Evolutionary conservation across 148 eudicot species (phyloP).

Genomic region (Chenopodium formosanum): DNA sequence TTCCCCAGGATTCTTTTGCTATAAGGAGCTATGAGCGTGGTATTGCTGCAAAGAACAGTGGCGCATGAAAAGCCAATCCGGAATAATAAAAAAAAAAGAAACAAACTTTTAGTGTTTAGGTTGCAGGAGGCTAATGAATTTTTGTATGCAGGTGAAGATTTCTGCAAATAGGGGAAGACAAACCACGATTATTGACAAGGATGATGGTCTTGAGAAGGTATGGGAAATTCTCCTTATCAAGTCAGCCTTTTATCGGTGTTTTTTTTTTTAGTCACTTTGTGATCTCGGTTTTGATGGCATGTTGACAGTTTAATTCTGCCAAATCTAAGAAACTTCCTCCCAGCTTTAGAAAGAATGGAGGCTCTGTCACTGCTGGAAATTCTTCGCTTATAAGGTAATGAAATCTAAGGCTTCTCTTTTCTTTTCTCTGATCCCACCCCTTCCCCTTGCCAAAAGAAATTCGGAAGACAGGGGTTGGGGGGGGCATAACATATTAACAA

Average conservation of each 20-base stretch:
- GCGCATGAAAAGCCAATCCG: constrained; percentile 31
- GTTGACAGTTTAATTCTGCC: constrained; percentile 67
- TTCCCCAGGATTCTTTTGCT: constrained; percentile 79
- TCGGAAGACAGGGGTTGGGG: too few relatives aligned
- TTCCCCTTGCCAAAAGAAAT: too few relatives aligned
- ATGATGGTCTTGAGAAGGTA: constrained; percentile 81
- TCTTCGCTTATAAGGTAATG: constrained; percentile 85
- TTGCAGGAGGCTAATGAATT: not conserved
- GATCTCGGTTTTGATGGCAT: not conserved
- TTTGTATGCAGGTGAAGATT: constrained; percentile 52
- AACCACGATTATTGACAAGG: constrained; percentile 54
- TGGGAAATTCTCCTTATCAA: constrained; percentile 6
- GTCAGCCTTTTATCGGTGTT: not conserved
- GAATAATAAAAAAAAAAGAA: not conserved
- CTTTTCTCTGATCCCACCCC: too few relatives aligned
- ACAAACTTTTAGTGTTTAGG: not conserved
- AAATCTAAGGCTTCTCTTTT: not conserved
- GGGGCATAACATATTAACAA: too few relatives aligned
- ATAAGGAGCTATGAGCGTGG: constrained; percentile 84
- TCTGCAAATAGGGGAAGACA: constrained; percentile 65
- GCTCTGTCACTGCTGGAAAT: constrained; percentile 97
- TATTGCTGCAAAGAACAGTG: constrained; percentile 70
- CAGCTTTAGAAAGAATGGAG: constrained; percentile 74
- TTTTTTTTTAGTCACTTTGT: not conserved
- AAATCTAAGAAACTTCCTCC: constrained; percentile 82